Percentiles rank a stretch among this genome's conserved stretches.
These are phyloP conservation scores for Geoglossum cookeanum DNA, from an alignment of 2,329 filamentous ascomycete species.

Conservation along the genomic window DNA sequence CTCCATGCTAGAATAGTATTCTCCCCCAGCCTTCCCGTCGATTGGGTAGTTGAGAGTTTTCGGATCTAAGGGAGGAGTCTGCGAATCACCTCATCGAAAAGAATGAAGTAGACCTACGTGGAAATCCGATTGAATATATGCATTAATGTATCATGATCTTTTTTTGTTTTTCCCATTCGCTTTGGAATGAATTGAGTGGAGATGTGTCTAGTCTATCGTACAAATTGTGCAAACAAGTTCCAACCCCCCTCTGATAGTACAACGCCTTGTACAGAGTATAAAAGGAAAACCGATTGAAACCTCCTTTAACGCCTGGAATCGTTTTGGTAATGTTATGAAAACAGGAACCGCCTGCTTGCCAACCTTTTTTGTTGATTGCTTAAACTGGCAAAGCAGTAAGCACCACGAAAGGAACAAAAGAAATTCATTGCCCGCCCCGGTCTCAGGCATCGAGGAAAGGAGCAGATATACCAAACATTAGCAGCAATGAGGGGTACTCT, in stretches of 20 bases:
- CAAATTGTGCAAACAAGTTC: neutral
- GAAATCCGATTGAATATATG: neutral
- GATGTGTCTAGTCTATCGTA: slow-evolving; percentile 1
- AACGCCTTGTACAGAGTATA: neutral
- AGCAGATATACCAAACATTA: neutral
- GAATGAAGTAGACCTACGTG: no score
- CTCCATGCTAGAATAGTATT: no score
- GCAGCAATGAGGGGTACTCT: neutral
- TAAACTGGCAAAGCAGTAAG: neutral
- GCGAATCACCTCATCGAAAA: no score
- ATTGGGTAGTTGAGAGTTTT: no score
- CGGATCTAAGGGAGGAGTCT: no score
- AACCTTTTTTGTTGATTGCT: neutral
- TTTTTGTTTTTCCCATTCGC: neutral
- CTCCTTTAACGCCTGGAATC: neutral
- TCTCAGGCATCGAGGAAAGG: neutral
- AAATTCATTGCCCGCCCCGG: neutral
- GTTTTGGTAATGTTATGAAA: neutral
- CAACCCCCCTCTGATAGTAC: neutral
- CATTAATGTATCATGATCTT: neutral
- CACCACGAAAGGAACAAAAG: neutral
- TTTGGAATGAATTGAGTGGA: neutral
- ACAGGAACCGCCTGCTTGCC: neutral
- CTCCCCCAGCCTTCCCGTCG: no score
- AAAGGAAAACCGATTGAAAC: neutral